Evolutionary conservation across 257 asterid genomes (phyloP).

Genomic region (Catharanthus roseus): DNA sequence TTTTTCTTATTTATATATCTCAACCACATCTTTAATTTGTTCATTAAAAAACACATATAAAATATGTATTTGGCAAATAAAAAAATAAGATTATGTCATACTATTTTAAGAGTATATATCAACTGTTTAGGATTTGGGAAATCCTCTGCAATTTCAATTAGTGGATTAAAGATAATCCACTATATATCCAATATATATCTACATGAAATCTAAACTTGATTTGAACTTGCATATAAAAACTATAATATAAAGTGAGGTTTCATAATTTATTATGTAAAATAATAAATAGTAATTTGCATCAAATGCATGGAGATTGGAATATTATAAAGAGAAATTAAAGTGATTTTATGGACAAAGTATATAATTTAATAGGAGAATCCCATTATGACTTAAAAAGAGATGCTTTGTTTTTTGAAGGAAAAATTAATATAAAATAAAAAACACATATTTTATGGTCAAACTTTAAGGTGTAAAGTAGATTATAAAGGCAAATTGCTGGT

Average conservation of each 20-base stretch:
- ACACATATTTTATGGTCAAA: not conserved
- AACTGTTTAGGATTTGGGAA: not conserved
- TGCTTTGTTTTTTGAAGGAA: not conserved
- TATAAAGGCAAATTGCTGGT: not conserved
- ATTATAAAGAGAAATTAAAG: not conserved
- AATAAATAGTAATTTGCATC: not conserved
- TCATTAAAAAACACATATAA: not conserved
- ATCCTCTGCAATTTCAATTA: not conserved
- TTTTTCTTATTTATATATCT: not conserved
- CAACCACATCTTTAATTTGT: not conserved
- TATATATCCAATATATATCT: too few species aligned
- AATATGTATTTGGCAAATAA: not conserved
- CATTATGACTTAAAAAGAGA: constrained; percentile 4
- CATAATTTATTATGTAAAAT: too few species aligned
- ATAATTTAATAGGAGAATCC: not conserved
- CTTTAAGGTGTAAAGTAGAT: not conserved
- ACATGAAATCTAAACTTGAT: too few species aligned
- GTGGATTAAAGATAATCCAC: not conserved
- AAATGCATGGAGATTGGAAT: not conserved
- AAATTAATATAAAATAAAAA: not conserved
- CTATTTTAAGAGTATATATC: not conserved
- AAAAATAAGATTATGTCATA: not conserved
- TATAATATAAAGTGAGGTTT: too few species aligned
- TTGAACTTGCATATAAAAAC: too few species aligned
- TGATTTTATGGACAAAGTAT: constrained; percentile 1